phyloP scores from a whole-genome alignment of 805 yeast species.

The Zygosaccharomyces rouxii region DNA sequence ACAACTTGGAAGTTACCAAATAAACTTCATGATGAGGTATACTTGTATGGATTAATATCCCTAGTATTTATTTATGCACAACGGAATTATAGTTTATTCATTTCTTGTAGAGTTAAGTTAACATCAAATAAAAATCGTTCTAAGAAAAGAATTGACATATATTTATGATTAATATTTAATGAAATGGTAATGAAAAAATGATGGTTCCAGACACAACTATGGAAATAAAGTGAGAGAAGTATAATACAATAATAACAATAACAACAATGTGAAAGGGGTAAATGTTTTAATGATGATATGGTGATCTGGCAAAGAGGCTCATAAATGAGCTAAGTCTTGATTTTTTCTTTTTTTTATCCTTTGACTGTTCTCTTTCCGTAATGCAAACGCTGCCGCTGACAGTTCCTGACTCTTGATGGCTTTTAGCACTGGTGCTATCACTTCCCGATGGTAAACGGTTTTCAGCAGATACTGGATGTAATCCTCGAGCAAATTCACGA shows the following conservation, averaged over 20 bases:
- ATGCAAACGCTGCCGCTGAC: conserved; percentile 26
- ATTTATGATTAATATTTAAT: not conserved
- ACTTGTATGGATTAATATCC: not conserved
- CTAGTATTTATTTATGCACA: conserved; percentile 3
- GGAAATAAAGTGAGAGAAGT: conserved; percentile 1
- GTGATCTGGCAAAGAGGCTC: conserved; percentile 16
- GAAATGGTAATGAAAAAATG: not conserved
- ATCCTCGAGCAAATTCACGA: not conserved
- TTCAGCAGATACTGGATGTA: conserved; percentile 1
- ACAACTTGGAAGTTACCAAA: conserved; percentile 54
- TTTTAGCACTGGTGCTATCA: conserved; percentile 1
- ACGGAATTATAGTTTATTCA: conserved; percentile 3
- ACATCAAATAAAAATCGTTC: not conserved
- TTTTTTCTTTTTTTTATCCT: conserved; percentile 17
- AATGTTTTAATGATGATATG: conserved; percentile 1
- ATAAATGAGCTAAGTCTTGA: conserved; percentile 21
- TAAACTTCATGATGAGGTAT: conserved; percentile 3
- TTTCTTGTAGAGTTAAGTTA: conserved; percentile 2
- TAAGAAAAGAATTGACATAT: not conserved
- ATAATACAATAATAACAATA: conserved; percentile 2
- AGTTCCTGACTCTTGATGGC: conserved; percentile 18
- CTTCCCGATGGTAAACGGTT: conserved; percentile 1
- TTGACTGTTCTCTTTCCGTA: conserved; percentile 7
- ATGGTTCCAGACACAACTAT: conserved; percentile 1
- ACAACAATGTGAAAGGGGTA: not conserved